Evolutionary conservation across 176 grass and related monocot genomes (phyloP).

Genomic region (Poa pratensis): DNA sequence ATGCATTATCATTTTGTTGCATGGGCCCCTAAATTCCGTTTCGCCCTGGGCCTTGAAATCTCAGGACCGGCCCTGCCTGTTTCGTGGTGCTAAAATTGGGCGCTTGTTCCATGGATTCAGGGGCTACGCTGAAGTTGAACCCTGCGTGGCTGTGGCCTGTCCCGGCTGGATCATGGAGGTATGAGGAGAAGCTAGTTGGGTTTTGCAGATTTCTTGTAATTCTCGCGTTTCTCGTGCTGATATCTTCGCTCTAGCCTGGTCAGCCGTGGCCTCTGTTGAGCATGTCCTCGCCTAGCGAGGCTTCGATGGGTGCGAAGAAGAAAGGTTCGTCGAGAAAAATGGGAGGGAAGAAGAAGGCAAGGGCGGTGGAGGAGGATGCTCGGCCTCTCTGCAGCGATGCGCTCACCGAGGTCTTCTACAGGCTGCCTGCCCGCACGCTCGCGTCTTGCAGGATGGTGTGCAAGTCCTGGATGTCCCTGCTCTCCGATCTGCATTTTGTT

Average conservation of each 20-base stretch:
- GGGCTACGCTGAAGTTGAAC: slow-evolving; percentile 9
- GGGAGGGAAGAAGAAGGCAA: slow-evolving; percentile 31
- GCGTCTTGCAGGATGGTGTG: slow-evolving; percentile 56
- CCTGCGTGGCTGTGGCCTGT: background rate
- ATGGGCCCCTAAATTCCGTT: no score
- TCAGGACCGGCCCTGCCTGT: no score
- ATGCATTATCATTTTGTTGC: no score
- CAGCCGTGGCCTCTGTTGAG: background rate
- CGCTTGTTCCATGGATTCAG: slow-evolving; percentile 22
- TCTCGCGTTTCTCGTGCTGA: background rate
- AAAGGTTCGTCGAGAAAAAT: slow-evolving; percentile 2
- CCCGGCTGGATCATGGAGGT: slow-evolving; percentile 33
- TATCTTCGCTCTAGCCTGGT: background rate
- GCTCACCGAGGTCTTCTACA: slow-evolving; percentile 54
- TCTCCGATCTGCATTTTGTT: slow-evolving; percentile 45
- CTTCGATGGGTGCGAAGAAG: slow-evolving; percentile 30
- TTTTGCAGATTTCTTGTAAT: background rate
- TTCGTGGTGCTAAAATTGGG: background rate
- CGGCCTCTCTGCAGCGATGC: slow-evolving; percentile 44
- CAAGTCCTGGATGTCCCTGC: slow-evolving; percentile 57
- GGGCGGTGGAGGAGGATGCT: slow-evolving; percentile 31
- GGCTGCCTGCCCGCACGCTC: slow-evolving; percentile 51
- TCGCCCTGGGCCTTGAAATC: no score
- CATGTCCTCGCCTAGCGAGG: background rate
- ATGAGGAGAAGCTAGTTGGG: background rate